Percentiles rank a stretch among this genome's conserved stretches.
phyloP scores from a whole-genome alignment of 768 basidiomycete genomes.

The Tephrocybe sp. region DNA sequence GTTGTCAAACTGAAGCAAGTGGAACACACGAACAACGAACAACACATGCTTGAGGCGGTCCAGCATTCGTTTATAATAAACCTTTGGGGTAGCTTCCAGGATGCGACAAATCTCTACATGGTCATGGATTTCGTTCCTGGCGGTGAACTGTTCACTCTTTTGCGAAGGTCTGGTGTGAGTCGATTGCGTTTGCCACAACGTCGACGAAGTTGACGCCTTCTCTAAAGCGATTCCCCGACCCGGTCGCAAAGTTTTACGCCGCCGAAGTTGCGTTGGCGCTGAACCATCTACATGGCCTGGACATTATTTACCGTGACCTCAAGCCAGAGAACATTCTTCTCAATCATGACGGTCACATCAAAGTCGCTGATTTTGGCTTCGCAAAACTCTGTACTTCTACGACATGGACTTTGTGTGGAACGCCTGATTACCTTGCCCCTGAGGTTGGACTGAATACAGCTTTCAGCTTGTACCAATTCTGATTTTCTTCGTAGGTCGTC shows the following conservation, averaged over 20 bases:
- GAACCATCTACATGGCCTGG: slow-evolving; percentile 80
- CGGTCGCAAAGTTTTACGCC: slow-evolving; percentile 97
- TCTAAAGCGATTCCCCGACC: slow-evolving; percentile 85
- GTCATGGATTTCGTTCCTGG: slow-evolving; percentile 97
- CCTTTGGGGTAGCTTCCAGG: slow-evolving; percentile 95
- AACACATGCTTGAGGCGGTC: slow-evolving; percentile 79
- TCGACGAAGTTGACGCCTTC: slow-evolving; percentile 16
- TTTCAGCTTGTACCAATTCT: slow-evolving; percentile 16
- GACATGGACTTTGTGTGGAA: slow-evolving; percentile 95
- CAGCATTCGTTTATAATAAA: slow-evolving; percentile 95
- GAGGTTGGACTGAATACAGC: slow-evolving; percentile 50
- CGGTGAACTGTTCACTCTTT: slow-evolving; percentile 92
- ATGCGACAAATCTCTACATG: slow-evolving; percentile 93
- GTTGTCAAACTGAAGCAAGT: slow-evolving; percentile 93
- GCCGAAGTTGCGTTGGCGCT: slow-evolving; percentile 94
- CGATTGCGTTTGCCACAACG: slow-evolving; percentile 13
- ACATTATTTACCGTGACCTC: slow-evolving; percentile 96
- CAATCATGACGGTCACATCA: slow-evolving; percentile 94
- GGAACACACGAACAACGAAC: slow-evolving; percentile 96
- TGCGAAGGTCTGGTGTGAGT: slow-evolving; percentile 85
- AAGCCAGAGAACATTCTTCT: slow-evolving; percentile 97
- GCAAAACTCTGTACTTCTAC: slow-evolving; percentile 86
- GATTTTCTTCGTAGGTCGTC: slow-evolving; percentile 52
- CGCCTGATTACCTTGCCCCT: slow-evolving; percentile 95
- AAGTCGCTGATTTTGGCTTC: slow-evolving; percentile 96